Percentiles rank a stretch among this genome's conserved stretches.
These are phyloP conservation scores for Stachybotrys chlorohalonatus DNA, from an alignment of 2,329 filamentous ascomycete species.

Conservation along the genomic window DNA sequence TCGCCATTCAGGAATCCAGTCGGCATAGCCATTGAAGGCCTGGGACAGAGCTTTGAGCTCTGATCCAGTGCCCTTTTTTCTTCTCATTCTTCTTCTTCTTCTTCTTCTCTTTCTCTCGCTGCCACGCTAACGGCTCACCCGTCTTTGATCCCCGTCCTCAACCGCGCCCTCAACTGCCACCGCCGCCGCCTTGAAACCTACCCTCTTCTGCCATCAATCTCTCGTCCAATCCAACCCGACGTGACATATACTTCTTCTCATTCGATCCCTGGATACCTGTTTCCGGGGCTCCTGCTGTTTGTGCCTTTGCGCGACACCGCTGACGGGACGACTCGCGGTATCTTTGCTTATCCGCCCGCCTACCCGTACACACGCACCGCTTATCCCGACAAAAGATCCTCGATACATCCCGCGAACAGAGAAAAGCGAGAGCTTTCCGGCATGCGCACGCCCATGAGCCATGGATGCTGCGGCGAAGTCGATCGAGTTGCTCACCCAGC, in stretches of 20 bases:
- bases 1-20: neutral
- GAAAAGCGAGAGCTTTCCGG: conserved; percentile 16
- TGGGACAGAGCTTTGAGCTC: conserved; percentile 1
- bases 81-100: neutral
- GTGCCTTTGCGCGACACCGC: neutral
- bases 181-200: neutral
- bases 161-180: neutral
- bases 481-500: conserved; percentile 43
- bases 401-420: conserved; percentile 13
- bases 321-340: neutral
- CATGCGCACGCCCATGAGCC: conserved; percentile 30
- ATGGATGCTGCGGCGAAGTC: conserved; percentile 53
- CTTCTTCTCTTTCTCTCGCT: neutral
- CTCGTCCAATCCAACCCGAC: neutral
- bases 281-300: neutral
- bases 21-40: neutral
- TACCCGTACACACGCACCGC: neutral
- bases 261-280: neutral
- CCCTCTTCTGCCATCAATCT: neutral
- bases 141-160: neutral
- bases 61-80: neutral
- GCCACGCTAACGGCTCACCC: neutral
- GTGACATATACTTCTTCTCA: neutral
- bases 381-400: neutral
- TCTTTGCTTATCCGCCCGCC: neutral